phyloP scores from a whole-genome alignment of 441 rosid species.

The Metrosideros polymorpha region DNA sequence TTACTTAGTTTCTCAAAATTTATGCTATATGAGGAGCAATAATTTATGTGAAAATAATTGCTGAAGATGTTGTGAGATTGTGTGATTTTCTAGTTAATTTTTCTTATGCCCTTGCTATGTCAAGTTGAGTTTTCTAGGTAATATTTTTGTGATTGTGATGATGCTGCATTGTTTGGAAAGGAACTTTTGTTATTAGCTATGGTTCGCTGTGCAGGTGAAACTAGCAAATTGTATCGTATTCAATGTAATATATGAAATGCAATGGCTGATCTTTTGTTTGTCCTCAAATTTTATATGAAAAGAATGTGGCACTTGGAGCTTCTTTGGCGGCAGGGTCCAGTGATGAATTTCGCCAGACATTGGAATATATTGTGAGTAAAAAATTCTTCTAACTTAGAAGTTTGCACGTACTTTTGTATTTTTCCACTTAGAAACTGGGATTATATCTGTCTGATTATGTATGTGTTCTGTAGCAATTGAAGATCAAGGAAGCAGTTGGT shows the following conservation, averaged over 20 bases:
- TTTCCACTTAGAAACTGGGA: not conserved
- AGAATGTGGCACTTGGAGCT: conserved; percentile 11
- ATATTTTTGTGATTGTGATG: not conserved
- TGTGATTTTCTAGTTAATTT: not conserved
- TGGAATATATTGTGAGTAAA: conserved; percentile 60
- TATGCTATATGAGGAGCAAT: not conserved
- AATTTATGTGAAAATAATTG: not conserved
- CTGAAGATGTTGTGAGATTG: not conserved
- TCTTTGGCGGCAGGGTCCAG: conserved; percentile 11
- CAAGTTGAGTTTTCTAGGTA: not conserved
- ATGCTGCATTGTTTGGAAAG: not conserved
- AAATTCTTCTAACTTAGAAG: no score
- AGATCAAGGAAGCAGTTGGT: conserved; percentile 40
- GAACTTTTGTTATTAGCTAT: not conserved
- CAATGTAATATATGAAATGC: not conserved
- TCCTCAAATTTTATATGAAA: not conserved
- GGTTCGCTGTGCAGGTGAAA: not conserved
- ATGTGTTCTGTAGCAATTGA: conserved; percentile 52
- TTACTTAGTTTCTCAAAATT: not conserved
- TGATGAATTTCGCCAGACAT: conserved; percentile 52
- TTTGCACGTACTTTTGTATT: not conserved
- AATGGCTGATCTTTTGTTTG: not conserved
- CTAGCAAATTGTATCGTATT: not conserved
- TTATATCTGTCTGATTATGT: not conserved
- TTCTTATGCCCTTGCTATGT: not conserved